A percentile compares a stretch with the other conserved stretches of the same genome.
These are phyloP conservation scores for Cystobasidium slooffiae DNA, from an alignment of 1,284 basidiomycete species.

Conservation along the genomic window DNA sequence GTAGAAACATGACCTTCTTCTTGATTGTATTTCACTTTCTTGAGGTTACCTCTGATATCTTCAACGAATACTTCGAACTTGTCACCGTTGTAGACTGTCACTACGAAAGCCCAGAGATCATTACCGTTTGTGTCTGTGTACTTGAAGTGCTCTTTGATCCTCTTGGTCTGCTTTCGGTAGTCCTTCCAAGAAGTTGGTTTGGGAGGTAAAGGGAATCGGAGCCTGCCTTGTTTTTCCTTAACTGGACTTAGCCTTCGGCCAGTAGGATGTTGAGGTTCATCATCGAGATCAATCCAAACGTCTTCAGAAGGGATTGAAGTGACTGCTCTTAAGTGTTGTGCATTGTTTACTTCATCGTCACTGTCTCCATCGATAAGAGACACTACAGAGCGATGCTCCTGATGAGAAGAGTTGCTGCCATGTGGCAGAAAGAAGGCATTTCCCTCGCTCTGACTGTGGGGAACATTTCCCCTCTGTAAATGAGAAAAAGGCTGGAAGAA, in stretches of 20 bases:
- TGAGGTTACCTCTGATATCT: neutral
- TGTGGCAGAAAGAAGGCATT: no score
- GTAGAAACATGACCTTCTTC: neutral
- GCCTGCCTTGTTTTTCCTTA: neutral
- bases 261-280: neutral
- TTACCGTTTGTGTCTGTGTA: constrained; percentile 17
- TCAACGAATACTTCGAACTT: neutral
- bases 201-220: neutral
- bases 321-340: no score
- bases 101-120: constrained; percentile 19
- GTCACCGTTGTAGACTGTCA: neutral
- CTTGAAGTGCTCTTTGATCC: constrained; percentile 14
- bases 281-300: no score
- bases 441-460: no score
- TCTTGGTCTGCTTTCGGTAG: neutral
- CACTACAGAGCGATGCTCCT: no score
- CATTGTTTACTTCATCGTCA: no score
- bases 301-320: no score
- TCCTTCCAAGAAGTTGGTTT: constrained; percentile 1
- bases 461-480: no score
- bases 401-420: no score
- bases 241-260: neutral
- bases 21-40: neutral
- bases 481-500: no score
- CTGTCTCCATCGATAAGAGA: no score